Percentiles rank a stretch among this genome's conserved stretches.
phyloP scores from a whole-genome alignment of 1,284 basidiomycete genomes.

The Schizophyllum commune region DNA sequence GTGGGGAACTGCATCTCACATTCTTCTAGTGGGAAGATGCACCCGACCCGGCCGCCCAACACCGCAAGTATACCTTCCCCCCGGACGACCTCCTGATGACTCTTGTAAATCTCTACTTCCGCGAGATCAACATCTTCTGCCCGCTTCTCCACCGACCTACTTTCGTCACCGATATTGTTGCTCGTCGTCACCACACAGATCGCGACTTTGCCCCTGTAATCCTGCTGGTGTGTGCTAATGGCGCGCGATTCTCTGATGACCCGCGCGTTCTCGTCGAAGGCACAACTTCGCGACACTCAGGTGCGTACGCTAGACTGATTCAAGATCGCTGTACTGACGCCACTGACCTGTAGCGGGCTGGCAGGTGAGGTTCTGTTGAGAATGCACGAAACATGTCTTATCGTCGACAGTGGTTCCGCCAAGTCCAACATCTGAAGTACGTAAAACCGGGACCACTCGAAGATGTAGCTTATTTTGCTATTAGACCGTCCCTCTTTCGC shows the following conservation, averaged over 20 bases:
- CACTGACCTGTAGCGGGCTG: constrained; percentile 12
- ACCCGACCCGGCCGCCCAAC: neutral
- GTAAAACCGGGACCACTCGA: neutral
- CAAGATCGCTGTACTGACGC: neutral
- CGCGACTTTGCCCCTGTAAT: constrained; percentile 50
- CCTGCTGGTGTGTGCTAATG: constrained; percentile 59
- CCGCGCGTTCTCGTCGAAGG: constrained; percentile 38
- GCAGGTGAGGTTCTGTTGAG: neutral
- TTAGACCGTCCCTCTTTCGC: constrained; percentile 40
- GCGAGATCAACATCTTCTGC: constrained; percentile 36
- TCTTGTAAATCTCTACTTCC: constrained; percentile 63
- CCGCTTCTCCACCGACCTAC: constrained; percentile 59
- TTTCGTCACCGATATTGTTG: constrained; percentile 45
- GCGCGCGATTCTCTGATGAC: constrained; percentile 49
- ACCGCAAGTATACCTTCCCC: constrained; percentile 28
- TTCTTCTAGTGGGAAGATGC: neutral
- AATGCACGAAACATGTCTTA: neutral
- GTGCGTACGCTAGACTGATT: neutral
- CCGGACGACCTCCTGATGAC: constrained; percentile 8
- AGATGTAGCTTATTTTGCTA: constrained; percentile 7
- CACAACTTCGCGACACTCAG: neutral
- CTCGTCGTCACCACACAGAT: constrained; percentile 42
- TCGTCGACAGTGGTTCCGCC: constrained; percentile 52
- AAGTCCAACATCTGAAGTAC: constrained; percentile 26
- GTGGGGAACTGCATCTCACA: neutral